These are phyloP conservation scores for Geotrichum australiense DNA, from an alignment of 1,139 yeast species.

Conservation along the genomic window DNA sequence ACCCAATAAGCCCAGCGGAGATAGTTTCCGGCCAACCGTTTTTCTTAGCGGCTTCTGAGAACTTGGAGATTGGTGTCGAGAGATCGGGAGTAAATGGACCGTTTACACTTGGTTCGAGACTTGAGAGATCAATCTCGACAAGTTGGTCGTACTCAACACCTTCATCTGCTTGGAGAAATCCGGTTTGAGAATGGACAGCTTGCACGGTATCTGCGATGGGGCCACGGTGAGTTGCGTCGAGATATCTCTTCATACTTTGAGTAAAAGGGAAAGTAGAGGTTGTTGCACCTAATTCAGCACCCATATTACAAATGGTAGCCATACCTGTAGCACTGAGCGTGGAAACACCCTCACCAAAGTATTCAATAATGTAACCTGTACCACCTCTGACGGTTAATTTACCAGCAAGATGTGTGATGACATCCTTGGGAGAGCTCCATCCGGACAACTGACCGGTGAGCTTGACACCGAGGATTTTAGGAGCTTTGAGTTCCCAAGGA, in stretches of 20 bases:
- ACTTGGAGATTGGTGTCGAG: slow-evolving; percentile 73
- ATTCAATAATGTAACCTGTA: slow-evolving; percentile 91
- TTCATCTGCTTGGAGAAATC: slow-evolving; percentile 68
- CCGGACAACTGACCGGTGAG: slow-evolving; percentile 80
- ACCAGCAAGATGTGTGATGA: slow-evolving; percentile 87
- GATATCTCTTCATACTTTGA: slow-evolving; percentile 74
- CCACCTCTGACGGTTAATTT: slow-evolving; percentile 92
- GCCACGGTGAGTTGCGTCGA: slow-evolving; percentile 71
- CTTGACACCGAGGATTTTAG: slow-evolving; percentile 84
- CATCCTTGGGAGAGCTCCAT: slow-evolving; percentile 96
- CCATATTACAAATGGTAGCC: slow-evolving; percentile 99
- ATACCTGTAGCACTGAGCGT: slow-evolving; percentile 91
- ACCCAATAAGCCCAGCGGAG: slow-evolving; percentile 86
- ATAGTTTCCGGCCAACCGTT: slow-evolving; percentile 69
- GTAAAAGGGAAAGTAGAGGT: slow-evolving; percentile 96
- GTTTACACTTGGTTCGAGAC: slow-evolving; percentile 81
- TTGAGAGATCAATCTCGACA: slow-evolving; percentile 66
- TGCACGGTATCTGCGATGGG: slow-evolving; percentile 74
- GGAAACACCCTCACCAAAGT: slow-evolving; percentile 89
- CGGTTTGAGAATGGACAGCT: slow-evolving; percentile 34
- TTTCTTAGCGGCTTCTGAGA: slow-evolving; percentile 53
- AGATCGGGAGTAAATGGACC: slow-evolving; percentile 96
- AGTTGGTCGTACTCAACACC: slow-evolving; percentile 81
- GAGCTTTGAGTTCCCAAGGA: slow-evolving; percentile 99
- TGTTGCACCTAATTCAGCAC: slow-evolving; percentile 98